phyloP scores from a whole-genome alignment of 73 alveolate genomes.

The Effrenium voratum region DNA sequence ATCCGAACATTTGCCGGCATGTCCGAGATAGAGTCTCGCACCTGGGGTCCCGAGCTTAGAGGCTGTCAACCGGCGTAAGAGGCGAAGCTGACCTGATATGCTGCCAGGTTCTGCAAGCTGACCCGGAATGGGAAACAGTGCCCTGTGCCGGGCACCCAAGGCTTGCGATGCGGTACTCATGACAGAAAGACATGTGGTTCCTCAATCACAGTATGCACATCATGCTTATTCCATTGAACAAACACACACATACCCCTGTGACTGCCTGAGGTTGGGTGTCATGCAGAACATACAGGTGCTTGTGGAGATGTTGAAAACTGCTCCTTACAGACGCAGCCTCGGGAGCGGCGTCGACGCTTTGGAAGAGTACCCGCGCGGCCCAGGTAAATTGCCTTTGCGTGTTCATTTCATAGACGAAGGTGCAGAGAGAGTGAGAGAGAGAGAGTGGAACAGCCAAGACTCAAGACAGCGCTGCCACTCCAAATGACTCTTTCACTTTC shows the following conservation, averaged over 20 bases:
- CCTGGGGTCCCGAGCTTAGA: constrained; percentile 24
- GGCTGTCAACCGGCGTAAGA: not conserved
- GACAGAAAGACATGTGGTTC: not conserved
- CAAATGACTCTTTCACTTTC: too few species aligned
- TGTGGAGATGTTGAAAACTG: constrained; percentile 66
- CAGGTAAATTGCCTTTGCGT: constrained; percentile 78
- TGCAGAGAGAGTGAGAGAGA: too few species aligned
- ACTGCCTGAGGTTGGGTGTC: constrained; percentile 47
- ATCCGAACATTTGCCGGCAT: constrained; percentile 48
- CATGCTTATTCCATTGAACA: too few species aligned
- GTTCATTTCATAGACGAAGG: constrained; percentile 66
- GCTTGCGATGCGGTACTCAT: not conserved
- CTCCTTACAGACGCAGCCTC: constrained; percentile 32
- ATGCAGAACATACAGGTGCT: constrained; percentile 59
- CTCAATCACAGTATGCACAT: too few species aligned
- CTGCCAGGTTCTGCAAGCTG: constrained; percentile 43
- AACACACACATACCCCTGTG: not conserved
- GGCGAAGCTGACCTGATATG: not conserved
- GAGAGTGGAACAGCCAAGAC: too few species aligned
- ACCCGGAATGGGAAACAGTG: constrained; percentile 64
- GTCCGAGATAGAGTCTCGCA: constrained; percentile 59
- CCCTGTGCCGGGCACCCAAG: constrained; percentile 43
- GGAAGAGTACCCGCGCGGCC: not conserved
- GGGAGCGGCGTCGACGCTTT: not conserved
- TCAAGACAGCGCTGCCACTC: too few species aligned